Conservation (phyloP, 2,329 filamentous ascomycete genomes). For the Colletotrichum paranaense region DNA sequence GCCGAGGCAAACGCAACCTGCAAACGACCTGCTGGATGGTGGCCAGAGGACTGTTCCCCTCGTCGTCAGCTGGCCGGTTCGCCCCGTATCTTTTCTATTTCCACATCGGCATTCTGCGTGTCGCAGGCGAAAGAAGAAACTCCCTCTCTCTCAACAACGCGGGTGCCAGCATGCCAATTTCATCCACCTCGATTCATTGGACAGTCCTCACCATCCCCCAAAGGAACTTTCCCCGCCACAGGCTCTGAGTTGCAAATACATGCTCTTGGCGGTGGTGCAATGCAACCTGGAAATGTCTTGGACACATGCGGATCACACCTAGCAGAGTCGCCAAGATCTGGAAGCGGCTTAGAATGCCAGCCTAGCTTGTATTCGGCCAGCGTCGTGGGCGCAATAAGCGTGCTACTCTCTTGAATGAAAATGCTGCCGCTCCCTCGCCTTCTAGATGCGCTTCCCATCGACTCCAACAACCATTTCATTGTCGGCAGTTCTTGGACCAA, state of each 20-base stretch:
- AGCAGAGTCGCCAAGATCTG: slow-evolving; percentile 24
- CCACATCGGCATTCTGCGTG: slow-evolving; percentile 9
- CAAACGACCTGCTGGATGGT: not conserved
- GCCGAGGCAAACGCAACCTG: not conserved
- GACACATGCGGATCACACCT: slow-evolving; percentile 14
- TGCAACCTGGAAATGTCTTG: slow-evolving; percentile 27
- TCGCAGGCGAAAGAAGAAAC: slow-evolving; percentile 1
- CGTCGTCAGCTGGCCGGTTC: not conserved
- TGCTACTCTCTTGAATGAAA: slow-evolving; percentile 19
- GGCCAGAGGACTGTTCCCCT: not conserved
- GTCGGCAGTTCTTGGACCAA: not conserved
- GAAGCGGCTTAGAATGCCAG: slow-evolving; percentile 21
- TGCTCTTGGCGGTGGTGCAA: slow-evolving; percentile 20
- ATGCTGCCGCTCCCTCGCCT: slow-evolving; percentile 11
- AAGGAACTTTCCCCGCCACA: slow-evolving; percentile 4
- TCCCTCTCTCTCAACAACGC: slow-evolving; percentile 3
- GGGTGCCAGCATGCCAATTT: not conserved
- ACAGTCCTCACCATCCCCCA: too few species aligned
- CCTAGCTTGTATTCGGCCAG: not conserved
- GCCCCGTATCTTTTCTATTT: not conserved
- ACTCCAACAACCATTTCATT: slow-evolving; percentile 5
- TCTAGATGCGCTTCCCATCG: slow-evolving; percentile 2
- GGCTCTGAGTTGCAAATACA: not conserved
- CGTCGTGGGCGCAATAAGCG: not conserved
- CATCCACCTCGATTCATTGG: not conserved